A percentile compares a stretch with the other conserved stretches of the same genome.
phyloP scores from a whole-genome alignment of 1,284 basidiomycete species.

The Anthracocystis walkeri region DNA sequence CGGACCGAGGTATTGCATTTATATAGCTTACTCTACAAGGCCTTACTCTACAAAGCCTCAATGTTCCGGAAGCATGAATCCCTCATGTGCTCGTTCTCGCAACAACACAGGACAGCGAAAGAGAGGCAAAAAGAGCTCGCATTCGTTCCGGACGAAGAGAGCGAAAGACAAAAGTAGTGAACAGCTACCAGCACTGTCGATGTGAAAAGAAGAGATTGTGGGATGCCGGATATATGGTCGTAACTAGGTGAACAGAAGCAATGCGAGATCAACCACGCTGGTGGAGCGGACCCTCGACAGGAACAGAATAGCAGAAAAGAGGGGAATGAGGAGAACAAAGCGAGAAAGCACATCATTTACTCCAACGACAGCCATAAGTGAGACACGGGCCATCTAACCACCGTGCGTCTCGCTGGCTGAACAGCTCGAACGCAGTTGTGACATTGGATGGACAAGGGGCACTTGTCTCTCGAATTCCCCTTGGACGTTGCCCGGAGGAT shows the following conservation, averaged over 20 bases:
- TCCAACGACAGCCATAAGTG: too few relatives aligned
- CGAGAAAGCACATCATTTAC: neutral
- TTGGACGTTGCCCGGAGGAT: slow-evolving; percentile 39
- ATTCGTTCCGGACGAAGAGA: slow-evolving; percentile 15
- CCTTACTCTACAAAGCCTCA: too few relatives aligned
- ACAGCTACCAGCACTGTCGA: slow-evolving; percentile 1
- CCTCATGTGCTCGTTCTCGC: too few relatives aligned
- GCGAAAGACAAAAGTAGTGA: neutral
- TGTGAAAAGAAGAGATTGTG: neutral
- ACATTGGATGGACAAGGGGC: slow-evolving; percentile 17
- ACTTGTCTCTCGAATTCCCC: slow-evolving; percentile 27
- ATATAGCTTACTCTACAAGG: neutral
- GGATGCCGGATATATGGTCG: neutral
- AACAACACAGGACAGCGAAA: neutral
- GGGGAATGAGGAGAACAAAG: neutral
- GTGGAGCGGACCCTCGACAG: neutral
- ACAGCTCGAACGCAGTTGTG: slow-evolving; percentile 35
- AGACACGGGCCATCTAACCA: slow-evolving; percentile 8
- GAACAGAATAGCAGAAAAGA: neutral
- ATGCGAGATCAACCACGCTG: neutral
- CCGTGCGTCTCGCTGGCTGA: slow-evolving; percentile 43
- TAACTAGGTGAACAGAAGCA: neutral
- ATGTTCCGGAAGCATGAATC: too few relatives aligned
- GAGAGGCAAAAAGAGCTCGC: neutral
- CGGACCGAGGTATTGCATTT: neutral